Conservation (phyloP, 192 early-diverging fungal species). For the Umbelopsis isabellina region DNA sequence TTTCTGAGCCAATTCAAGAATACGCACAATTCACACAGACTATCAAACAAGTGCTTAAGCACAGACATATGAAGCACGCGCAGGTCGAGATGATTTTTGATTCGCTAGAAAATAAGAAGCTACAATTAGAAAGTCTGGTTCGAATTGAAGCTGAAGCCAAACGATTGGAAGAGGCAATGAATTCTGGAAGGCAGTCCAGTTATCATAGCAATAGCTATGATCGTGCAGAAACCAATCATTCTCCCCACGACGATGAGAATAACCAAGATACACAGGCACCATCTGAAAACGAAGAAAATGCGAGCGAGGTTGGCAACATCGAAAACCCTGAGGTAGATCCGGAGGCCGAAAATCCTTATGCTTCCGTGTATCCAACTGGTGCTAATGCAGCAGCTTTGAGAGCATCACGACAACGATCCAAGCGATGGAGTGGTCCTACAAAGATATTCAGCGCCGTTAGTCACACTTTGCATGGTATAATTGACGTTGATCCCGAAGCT, state of each 20-base stretch:
- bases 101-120: conserved; percentile 73
- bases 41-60: conserved; percentile 87
- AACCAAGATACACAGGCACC: neutral
- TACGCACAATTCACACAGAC: conserved; percentile 86
- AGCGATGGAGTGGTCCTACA: conserved; percentile 46
- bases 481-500: conserved; percentile 93
- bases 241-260: neutral
- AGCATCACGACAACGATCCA: conserved; percentile 30
- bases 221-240: neutral
- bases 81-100: conserved; percentile 81
- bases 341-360: conserved; percentile 10
- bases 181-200: conserved; percentile 17
- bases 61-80: conserved; percentile 84
- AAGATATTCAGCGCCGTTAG: conserved; percentile 61
- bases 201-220: neutral
- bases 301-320: neutral
- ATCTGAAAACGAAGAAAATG: neutral
- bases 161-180: conserved; percentile 69
- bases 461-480: conserved; percentile 86
- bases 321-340: conserved; percentile 13
- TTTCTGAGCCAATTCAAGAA: conserved; percentile 85
- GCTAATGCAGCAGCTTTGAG: conserved; percentile 25
- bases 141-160: conserved; percentile 74
- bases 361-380: conserved; percentile 17
- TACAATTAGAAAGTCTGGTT: conserved; percentile 59